Conservation (phyloP, 495 filamentous ascomycete genomes). For the Pyrenula massariospora region DNA sequence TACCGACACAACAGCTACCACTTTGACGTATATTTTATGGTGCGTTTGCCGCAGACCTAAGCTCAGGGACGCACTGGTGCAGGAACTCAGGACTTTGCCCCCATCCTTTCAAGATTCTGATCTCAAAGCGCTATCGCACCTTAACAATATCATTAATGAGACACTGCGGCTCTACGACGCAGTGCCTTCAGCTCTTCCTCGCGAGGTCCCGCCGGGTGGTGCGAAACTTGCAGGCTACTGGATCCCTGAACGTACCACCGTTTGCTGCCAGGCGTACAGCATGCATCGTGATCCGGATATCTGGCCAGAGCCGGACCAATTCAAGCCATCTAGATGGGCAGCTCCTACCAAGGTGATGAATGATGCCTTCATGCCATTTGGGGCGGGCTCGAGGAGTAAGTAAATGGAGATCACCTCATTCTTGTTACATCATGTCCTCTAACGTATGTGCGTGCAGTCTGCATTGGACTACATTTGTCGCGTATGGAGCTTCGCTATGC, state of each 20-base stretch:
- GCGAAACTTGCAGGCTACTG: slow-evolving; percentile 15
- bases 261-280: slow-evolving; percentile 30
- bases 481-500: too few relatives aligned
- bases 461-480: too few relatives aligned
- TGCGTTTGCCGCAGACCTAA: slow-evolving; percentile 12
- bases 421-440: too few relatives aligned
- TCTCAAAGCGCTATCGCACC: slow-evolving; percentile 22
- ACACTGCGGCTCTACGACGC: slow-evolving; percentile 37
- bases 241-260: slow-evolving; percentile 18
- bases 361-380: slow-evolving; percentile 39
- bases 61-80: slow-evolving; percentile 7
- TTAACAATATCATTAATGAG: slow-evolving; percentile 48
- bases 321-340: slow-evolving; percentile 31
- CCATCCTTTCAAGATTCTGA: slow-evolving; percentile 9
- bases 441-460: too few relatives aligned
- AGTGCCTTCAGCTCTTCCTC: slow-evolving; percentile 23
- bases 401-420: too few relatives aligned
- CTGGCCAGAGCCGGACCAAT: slow-evolving; percentile 23
- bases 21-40: slow-evolving; percentile 27
- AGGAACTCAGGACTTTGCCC: slow-evolving; percentile 11
- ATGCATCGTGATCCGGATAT: slow-evolving; percentile 24
- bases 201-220: slow-evolving; percentile 18
- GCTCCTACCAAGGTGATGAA: slow-evolving; percentile 37
- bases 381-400: slow-evolving; percentile 33
- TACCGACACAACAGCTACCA: slow-evolving; percentile 27